Conservation (phyloP, 805 yeast species). For the Sungouiozyma ichnusensis region DNA sequence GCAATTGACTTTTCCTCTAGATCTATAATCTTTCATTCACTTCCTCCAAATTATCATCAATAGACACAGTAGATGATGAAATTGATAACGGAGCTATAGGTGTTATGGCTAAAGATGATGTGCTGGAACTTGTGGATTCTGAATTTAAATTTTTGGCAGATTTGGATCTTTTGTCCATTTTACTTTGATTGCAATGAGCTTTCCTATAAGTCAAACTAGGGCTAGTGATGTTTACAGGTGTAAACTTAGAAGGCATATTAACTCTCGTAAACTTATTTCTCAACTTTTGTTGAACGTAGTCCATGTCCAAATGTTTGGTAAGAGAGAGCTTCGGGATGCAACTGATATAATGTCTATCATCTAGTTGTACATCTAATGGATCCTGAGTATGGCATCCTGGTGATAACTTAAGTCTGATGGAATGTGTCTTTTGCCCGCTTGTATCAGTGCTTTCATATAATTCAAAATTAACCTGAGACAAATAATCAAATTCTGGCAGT, state of each 20-base stretch:
- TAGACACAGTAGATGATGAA: slow-evolving; percentile 11
- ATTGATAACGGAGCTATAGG: slow-evolving; percentile 7
- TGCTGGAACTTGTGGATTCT: neutral
- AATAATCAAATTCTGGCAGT: slow-evolving; percentile 88
- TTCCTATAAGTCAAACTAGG: slow-evolving; percentile 33
- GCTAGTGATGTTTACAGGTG: slow-evolving; percentile 79
- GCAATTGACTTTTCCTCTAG: too few species aligned
- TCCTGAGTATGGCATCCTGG: slow-evolving; percentile 99
- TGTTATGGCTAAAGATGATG: neutral
- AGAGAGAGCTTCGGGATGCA: slow-evolving; percentile 85
- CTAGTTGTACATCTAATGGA: slow-evolving; percentile 93
- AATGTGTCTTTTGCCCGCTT: slow-evolving; percentile 67
- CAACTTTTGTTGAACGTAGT: slow-evolving; percentile 71
- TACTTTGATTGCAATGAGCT: slow-evolving; percentile 3
- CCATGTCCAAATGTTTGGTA: slow-evolving; percentile 89
- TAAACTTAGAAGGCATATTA: slow-evolving; percentile 79
- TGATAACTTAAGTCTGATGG: slow-evolving; percentile 81
- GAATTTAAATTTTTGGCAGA: neutral
- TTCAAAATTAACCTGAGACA: slow-evolving; percentile 91
- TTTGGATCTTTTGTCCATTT: neutral
- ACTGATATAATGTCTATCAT: slow-evolving; percentile 91
- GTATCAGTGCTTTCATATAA: slow-evolving; percentile 73
- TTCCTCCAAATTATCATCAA: slow-evolving; percentile 8
- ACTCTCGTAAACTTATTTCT: slow-evolving; percentile 78
- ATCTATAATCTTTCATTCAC: too few species aligned